Evolutionary conservation across 2,329 filamentous ascomycete genomes (phyloP), one percentile per base, ranked within the genome.

Genomic region (Trichophyton simii): DNA sequence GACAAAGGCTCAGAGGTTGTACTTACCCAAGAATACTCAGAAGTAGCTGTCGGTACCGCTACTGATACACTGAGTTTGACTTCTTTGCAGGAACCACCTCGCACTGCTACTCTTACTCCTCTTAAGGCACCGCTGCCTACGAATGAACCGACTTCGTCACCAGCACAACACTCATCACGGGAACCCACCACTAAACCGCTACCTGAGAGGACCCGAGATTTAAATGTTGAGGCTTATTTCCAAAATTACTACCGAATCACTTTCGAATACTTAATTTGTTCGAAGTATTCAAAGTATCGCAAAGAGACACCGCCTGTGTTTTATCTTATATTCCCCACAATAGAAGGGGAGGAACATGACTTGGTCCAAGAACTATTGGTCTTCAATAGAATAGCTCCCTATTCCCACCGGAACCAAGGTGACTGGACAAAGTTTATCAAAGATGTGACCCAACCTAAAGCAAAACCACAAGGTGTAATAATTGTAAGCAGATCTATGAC

Each of bases 351-450:
- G 1, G 72, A 75, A 44, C 68, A 65, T 55, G 31, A 69, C n/a
- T 36, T 69, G 3, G 42, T 74, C 1, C 54, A 68, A 9, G 57
- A 63, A 7, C 69, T 67, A 31, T 63, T 74, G 22, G 68, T 71
- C 15, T 61, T 59, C 0, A 63, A 69, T 18, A 67, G 68, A 38
- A 66, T 63, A 6, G 66, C 70, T 15, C 67, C 67, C 8, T 72
- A 68, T 44, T 70, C 72, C 3, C 73, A 68, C 61, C 67, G 65
- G 7, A 62, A 67, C 20, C 59, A 65, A 28, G 68, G 67, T 15
- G 72, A 73, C 59, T 76, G 74, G 74, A 67, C 67, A 18, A 71
- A 66, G 54, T 76, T 76, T 62, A 60, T 67, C 6, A 64, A 65
- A 9, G 67, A 68, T 13, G 65, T 64, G 52, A 65, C 62, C 13